phyloP scores from a whole-genome alignment of 169 alveolate species.

The Eimeria falciformis region DNA sequence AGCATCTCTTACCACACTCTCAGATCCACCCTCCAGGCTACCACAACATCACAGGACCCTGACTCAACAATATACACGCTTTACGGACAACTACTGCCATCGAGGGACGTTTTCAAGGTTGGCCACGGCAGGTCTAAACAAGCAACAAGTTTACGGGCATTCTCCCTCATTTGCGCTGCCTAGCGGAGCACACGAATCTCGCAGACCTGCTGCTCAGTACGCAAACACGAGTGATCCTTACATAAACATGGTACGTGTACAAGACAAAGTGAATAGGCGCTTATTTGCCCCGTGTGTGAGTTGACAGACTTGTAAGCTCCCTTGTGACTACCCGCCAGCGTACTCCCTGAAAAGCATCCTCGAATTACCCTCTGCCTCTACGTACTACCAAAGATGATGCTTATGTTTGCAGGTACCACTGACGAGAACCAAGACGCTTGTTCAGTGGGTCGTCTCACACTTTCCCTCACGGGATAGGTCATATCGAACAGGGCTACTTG shows the following conservation, averaged over 20 bases:
- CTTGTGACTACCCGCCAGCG: too few relatives aligned
- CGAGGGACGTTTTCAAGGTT: conserved; percentile 12
- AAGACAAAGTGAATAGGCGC: not conserved
- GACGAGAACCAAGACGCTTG: not conserved
- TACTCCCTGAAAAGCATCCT: too few relatives aligned
- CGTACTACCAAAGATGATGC: too few relatives aligned
- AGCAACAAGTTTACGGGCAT: not conserved
- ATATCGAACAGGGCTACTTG: not conserved
- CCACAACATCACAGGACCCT: not conserved
- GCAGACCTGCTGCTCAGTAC: conserved; percentile 42
- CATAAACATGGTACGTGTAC: conserved; percentile 58
- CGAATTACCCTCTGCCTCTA: too few relatives aligned
- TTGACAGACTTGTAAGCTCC: too few relatives aligned
- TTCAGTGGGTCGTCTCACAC: not conserved
- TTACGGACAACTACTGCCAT: conserved; percentile 8
- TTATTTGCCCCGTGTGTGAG: not conserved
- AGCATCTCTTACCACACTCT: too few relatives aligned
- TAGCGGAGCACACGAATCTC: not conserved
- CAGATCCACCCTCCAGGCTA: conserved; percentile 31
- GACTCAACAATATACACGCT: not conserved
- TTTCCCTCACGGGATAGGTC: not conserved
- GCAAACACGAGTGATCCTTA: conserved; percentile 69
- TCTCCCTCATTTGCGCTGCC: conserved; percentile 1
- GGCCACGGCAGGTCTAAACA: not conserved
- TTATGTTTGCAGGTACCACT: conserved; percentile 22